Base-by-base conservation (phyloP, 179 eudicot genomes). In the Corrigiola litoralis region DNA sequence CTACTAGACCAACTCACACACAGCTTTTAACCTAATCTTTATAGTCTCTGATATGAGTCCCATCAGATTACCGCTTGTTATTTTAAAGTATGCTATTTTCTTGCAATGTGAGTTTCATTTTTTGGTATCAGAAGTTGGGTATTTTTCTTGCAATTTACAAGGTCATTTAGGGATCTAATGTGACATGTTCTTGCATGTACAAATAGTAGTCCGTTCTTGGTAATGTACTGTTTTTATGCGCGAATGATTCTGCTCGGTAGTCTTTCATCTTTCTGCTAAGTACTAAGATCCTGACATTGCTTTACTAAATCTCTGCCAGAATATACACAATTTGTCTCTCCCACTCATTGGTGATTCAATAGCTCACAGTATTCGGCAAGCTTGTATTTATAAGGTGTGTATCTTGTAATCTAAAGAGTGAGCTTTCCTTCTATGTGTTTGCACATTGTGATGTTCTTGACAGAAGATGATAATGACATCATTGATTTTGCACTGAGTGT, bases 301-400 rank as follows among this genome's bases (percentile, higher is more conserved):
- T 51, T 34, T 34, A 16, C 69, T 53, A 47, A 58, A 6, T 21
- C 67, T 63, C 33, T 67, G 59, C 69, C 86, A 94, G 99, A 82
- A 84, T 71, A 79, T 90, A 80, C 89, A 84, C 67, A 67, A 68
- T 70, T 63, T 83, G 55, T 67, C 74, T 63, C 78, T 80, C 81
- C 81, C 82, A 68, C 73, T 62, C 21, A 41, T 37, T 64, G 79
- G 68, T 57, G 69, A 79, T 36, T 51, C 62, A 71, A 74, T 56
- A 55, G 62, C 74, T 23, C 72, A 17, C 65, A 72, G 59, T 44
- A 77, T 94, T 69, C 79, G 70, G 68, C 74, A 86, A 69, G 91
- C 91, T 80, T 82, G 86, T 29, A 80, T 94, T 42, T 71, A 65
- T 74, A 94, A 86, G 95, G 99, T 90, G 73, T 42, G 47, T 72